Percentiles rank a stretch among this genome's conserved stretches.
These are phyloP conservation scores for Plasmodium berghei DNA, from an alignment of 169 alveolate species.

Conservation along the genomic window DNA sequence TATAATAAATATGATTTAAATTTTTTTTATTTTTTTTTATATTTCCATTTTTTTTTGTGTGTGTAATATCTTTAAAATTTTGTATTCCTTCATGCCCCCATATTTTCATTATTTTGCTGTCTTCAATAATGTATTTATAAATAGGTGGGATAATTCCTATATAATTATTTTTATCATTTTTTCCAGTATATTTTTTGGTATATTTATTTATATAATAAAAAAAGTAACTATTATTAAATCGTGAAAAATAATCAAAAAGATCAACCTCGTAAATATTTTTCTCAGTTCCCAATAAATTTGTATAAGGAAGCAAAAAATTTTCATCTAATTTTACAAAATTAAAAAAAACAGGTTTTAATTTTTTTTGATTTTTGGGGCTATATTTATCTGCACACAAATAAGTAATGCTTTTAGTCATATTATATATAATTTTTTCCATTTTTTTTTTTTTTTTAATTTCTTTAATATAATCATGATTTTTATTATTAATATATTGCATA, in stretches of 20 bases:
- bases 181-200: not conserved
- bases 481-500: slow-evolving; percentile 36
- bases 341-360: slow-evolving; percentile 16
- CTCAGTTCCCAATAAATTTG: not conserved
- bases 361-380: slow-evolving; percentile 1
- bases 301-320: not conserved
- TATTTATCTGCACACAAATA: slow-evolving; percentile 23
- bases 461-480: slow-evolving; percentile 14
- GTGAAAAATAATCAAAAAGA: not conserved
- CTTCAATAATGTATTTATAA: slow-evolving; percentile 43
- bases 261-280: not conserved
- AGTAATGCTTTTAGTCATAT: slow-evolving; percentile 35
- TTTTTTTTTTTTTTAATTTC: slow-evolving; percentile 37
- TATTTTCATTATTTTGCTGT: slow-evolving; percentile 26
- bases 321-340: slow-evolving; percentile 23
- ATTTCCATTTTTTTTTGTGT: not conserved
- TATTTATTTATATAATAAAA: too few species aligned
- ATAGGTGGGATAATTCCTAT: slow-evolving; percentile 74
- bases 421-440: slow-evolving; percentile 48
- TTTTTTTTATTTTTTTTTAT: slow-evolving; percentile 7
- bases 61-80: not conserved
- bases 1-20: slow-evolving; percentile 23
- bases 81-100: not conserved
- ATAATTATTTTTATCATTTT: not conserved
- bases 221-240: too few species aligned